phyloP scores from a whole-genome alignment of 352 stramenopile species.

The Globisporangium camurandrum region DNA sequence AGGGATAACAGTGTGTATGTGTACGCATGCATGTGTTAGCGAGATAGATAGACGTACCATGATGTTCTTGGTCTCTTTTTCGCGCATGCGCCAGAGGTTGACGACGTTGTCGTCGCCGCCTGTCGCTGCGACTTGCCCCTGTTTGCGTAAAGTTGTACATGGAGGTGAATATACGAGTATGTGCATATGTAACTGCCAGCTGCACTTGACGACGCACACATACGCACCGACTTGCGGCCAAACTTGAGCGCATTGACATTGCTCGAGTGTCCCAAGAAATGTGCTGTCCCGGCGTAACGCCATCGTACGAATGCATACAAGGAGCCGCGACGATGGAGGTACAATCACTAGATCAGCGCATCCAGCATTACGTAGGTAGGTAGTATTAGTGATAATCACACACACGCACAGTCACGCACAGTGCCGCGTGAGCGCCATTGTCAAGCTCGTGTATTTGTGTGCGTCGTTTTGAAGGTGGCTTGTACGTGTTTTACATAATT shows the following conservation, averaged over 20 bases:
- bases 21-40: neutral
- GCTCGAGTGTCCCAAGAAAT: slow-evolving; percentile 75
- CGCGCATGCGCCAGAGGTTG: slow-evolving; percentile 81
- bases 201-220: too few relatives aligned
- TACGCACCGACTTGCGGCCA: slow-evolving; percentile 63
- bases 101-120: slow-evolving; percentile 74
- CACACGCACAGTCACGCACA: slow-evolving; percentile 22
- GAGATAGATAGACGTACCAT: slow-evolving; percentile 31
- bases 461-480: slow-evolving; percentile 9
- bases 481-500: neutral
- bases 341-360: too few relatives aligned
- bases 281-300: slow-evolving; percentile 25
- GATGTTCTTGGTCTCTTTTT: slow-evolving; percentile 86
- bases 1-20: neutral
- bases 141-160: neutral
- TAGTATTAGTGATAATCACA: too few relatives aligned
- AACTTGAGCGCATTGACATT: slow-evolving; percentile 82
- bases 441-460: neutral
- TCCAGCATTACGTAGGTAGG: too few relatives aligned
- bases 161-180: neutral
- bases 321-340: neutral
- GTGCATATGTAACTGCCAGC: too few relatives aligned
- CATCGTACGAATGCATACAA: neutral
- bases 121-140: slow-evolving; percentile 76
- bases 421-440: slow-evolving; percentile 45